Evolutionary conservation across 2,329 filamentous ascomycete genomes (phyloP).

Genomic region (Fusarium neocosmosporiellum): DNA sequence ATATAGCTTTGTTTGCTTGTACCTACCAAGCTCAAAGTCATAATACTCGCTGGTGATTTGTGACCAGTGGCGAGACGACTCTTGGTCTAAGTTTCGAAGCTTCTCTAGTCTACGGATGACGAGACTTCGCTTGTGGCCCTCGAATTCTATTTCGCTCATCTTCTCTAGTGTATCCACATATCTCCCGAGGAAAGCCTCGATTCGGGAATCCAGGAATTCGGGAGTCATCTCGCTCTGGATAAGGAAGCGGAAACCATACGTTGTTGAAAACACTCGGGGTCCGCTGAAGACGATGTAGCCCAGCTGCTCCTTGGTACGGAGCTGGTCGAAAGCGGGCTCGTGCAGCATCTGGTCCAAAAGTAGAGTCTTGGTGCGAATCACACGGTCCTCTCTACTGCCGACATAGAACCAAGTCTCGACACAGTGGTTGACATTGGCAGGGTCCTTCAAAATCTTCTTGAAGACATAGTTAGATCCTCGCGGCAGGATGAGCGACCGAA

Average conservation of each 20-base stretch:
- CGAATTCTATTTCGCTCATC: slow-evolving; percentile 88
- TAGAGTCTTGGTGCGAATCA: slow-evolving; percentile 78
- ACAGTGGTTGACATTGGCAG: slow-evolving; percentile 89
- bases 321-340: slow-evolving; percentile 93
- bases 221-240: slow-evolving; percentile 93
- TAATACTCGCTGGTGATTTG: slow-evolving; percentile 89
- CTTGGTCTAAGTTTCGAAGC: slow-evolving; percentile 89
- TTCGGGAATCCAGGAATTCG: slow-evolving; percentile 85
- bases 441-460: slow-evolving; percentile 82
- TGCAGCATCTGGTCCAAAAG: slow-evolving; percentile 91
- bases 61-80: slow-evolving; percentile 84
- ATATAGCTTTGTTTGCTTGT: background rate
- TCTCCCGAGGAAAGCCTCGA: slow-evolving; percentile 82
- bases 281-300: slow-evolving; percentile 96
- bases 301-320: slow-evolving; percentile 96
- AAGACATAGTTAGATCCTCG: slow-evolving; percentile 86
- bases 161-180: slow-evolving; percentile 74
- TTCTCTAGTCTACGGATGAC: slow-evolving; percentile 90
- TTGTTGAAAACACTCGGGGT: slow-evolving; percentile 76
- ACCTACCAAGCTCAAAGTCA: slow-evolving; percentile 86
- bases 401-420: slow-evolving; percentile 82
- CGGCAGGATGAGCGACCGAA: slow-evolving; percentile 81
- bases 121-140: slow-evolving; percentile 89
- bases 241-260: slow-evolving; percentile 86
- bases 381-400: slow-evolving; percentile 75